Evolutionary conservation across 345 rosid genomes (phyloP).

Genomic region (Rhizophora mangle): DNA sequence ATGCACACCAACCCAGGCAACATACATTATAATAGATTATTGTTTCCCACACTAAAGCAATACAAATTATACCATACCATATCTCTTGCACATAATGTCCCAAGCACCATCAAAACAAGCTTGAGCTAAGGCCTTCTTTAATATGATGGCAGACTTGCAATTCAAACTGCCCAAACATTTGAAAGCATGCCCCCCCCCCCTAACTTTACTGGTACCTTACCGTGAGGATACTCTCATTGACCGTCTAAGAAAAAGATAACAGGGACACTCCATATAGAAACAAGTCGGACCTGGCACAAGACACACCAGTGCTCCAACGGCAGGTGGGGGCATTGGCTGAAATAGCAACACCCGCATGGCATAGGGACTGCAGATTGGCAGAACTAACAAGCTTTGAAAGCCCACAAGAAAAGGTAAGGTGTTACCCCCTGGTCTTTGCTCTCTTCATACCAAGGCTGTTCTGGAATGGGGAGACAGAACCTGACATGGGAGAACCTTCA

Average conservation of each 20-base stretch:
- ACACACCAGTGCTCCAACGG: constrained; percentile 43
- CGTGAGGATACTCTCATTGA: constrained; percentile 11
- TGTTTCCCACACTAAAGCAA: constrained; percentile 5
- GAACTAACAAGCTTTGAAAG: constrained; percentile 30
- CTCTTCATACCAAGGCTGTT: constrained; percentile 93
- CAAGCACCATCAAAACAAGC: constrained; percentile 26
- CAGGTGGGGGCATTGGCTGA: constrained; percentile 40
- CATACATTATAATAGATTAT: constrained; percentile 11
- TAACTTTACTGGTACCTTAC: constrained; percentile 16
- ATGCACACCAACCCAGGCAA: constrained; percentile 18
- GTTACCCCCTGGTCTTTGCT: constrained; percentile 86
- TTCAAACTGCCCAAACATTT: constrained; percentile 18
- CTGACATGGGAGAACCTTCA: constrained; percentile 92
- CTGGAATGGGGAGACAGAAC: constrained; percentile 83
- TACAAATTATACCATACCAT: constrained; percentile 17
- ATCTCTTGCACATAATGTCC: constrained; percentile 7
- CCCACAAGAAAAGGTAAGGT: constrained; percentile 15
- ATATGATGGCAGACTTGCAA: constrained; percentile 13
- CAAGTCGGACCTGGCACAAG: constrained; percentile 39
- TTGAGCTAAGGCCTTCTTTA: constrained; percentile 7
- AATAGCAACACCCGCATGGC: constrained; percentile 27
- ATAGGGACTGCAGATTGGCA: constrained; percentile 25
- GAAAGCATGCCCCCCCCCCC: constrained; percentile 6
- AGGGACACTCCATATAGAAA: constrained; percentile 39
- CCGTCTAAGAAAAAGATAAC: constrained; percentile 19